Evolutionary conservation across 2,329 filamentous ascomycete species (phyloP).

Genomic region (Fragosphaeria purpurea): DNA sequence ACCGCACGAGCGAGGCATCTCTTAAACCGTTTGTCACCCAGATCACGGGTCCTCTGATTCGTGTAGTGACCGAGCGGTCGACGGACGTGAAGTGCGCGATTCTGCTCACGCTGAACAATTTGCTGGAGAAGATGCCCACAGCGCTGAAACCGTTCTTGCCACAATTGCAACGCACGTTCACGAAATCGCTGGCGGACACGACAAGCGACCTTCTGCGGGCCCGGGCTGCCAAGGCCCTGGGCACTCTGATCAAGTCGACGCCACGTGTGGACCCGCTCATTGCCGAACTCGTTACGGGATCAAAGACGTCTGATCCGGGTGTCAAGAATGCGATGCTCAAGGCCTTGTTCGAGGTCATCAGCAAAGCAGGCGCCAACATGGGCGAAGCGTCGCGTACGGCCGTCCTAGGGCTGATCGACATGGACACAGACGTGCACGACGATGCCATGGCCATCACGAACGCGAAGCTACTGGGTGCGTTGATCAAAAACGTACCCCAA

Average conservation of each 20-base stretch:
- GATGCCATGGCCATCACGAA: slow-evolving; percentile 78
- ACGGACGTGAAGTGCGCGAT: slow-evolving; percentile 95
- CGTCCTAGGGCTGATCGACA: slow-evolving; percentile 83
- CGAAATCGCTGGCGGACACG: slow-evolving; percentile 86
- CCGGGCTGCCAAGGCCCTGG: slow-evolving; percentile 84
- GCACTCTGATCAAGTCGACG: slow-evolving; percentile 90
- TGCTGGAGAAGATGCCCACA: slow-evolving; percentile 91
- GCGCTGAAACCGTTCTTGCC: slow-evolving; percentile 95
- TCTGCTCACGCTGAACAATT: slow-evolving; percentile 83
- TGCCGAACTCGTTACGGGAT: slow-evolving; percentile 84
- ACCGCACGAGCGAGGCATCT: slow-evolving; percentile 77
- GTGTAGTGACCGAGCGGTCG: slow-evolving; percentile 92
- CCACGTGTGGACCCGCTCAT: slow-evolving; percentile 93
- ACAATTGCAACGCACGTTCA: slow-evolving; percentile 92
- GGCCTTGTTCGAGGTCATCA: slow-evolving; percentile 90
- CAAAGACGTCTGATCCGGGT: slow-evolving; percentile 76
- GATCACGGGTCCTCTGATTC: slow-evolving; percentile 93
- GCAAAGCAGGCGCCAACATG: slow-evolving; percentile 92
- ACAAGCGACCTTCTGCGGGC: slow-evolving; percentile 81
- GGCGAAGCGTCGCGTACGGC: slow-evolving; percentile 76
- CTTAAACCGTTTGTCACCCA: slow-evolving; percentile 94
- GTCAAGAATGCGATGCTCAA: slow-evolving; percentile 96
- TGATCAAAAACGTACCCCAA: slow-evolving; percentile 74
- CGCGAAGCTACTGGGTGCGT: slow-evolving; percentile 76
- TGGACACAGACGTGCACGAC: slow-evolving; percentile 65